Conservation (phyloP, 495 filamentous ascomycete genomes). For the Neurospora tetraspora region DNA sequence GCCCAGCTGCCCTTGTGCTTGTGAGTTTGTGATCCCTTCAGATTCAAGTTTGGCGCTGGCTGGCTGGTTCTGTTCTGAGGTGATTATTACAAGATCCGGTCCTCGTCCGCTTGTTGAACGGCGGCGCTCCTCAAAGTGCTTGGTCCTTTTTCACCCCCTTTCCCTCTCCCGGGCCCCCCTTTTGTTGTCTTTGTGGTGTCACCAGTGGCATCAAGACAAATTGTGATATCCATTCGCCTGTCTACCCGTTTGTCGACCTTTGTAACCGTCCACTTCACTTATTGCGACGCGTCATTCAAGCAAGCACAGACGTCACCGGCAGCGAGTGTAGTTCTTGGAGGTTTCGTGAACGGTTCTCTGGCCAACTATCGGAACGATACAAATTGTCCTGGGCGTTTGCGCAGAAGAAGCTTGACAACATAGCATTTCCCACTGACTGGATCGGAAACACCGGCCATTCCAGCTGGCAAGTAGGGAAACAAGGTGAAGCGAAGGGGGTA, state of each 20-base stretch:
- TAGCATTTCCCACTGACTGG: neutral
- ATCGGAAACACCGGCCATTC: neutral
- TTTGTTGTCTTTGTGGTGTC: neutral
- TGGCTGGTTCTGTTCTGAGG: neutral
- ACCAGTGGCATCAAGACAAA: neutral
- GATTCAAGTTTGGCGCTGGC: neutral
- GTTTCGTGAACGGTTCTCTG: neutral
- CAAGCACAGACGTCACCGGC: neutral
- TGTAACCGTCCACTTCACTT: neutral
- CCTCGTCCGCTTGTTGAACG: conserved; percentile 3
- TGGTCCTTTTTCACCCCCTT: neutral
- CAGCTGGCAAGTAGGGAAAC: neutral
- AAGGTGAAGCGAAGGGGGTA: neutral
- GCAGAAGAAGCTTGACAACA: neutral
- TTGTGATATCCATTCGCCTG: neutral
- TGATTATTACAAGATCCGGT: neutral
- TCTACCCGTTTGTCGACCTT: neutral
- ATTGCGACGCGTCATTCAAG: neutral
- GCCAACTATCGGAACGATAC: neutral
- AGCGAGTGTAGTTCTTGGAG: neutral
- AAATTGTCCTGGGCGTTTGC: neutral
- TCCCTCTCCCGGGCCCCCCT: neutral
- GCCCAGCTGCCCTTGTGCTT: conserved; percentile 1
- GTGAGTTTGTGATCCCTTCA: neutral
- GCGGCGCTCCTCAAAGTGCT: neutral